phyloP scores from a whole-genome alignment of 2,329 filamentous ascomycete species.

The Cordyceps pruinosa region DNA sequence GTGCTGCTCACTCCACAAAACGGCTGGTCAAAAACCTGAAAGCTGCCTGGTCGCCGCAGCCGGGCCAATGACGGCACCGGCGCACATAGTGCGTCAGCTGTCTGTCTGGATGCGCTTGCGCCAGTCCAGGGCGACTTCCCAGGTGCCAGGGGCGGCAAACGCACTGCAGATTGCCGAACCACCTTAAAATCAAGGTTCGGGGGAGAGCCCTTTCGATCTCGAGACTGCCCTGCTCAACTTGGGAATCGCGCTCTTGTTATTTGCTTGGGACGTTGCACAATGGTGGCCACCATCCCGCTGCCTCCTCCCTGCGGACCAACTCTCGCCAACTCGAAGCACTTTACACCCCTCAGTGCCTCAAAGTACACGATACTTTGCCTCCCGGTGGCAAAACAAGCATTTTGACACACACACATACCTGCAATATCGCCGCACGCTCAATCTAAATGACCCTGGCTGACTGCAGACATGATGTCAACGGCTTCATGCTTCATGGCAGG shows the following conservation, averaged over 20 bases:
- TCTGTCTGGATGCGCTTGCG: not conserved
- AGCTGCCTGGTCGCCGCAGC: not conserved
- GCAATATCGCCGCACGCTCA: not conserved
- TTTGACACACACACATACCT: not conserved
- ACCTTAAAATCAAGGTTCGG: not conserved
- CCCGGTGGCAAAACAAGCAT: not conserved
- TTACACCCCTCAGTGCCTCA: not conserved
- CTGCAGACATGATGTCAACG: conserved; percentile 8
- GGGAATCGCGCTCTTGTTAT: not conserved
- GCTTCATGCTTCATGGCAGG: not conserved
- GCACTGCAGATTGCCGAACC: conserved; percentile 2
- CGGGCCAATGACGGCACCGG: conserved; percentile 1
- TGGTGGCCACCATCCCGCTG: not conserved
- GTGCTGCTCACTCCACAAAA: conserved; percentile 2
- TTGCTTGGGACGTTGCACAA: not conserved
- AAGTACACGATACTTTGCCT: not conserved
- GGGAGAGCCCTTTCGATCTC: not conserved
- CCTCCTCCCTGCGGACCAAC: not conserved
- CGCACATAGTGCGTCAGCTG: too few relatives aligned
- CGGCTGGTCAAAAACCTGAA: not conserved
- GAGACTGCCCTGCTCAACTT: not conserved
- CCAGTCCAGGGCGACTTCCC: not conserved
- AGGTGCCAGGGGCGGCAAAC: not conserved
- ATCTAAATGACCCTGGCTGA: not conserved
- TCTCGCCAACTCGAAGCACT: not conserved